These are phyloP conservation scores for Sporothrix curviconia DNA, from an alignment of 2,329 filamentous ascomycete species.

Conservation along the genomic window DNA sequence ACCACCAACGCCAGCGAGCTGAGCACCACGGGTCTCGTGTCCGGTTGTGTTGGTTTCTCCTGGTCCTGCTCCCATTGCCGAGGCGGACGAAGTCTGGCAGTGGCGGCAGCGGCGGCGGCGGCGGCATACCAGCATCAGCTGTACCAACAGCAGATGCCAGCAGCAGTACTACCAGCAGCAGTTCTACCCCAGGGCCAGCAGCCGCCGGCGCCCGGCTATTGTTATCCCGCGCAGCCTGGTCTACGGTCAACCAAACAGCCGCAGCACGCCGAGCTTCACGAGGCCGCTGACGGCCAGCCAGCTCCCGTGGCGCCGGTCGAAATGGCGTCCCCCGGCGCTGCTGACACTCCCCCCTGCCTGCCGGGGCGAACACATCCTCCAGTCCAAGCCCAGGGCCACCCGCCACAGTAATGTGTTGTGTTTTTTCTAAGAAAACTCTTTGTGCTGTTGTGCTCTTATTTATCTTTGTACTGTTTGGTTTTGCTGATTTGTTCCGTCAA, in stretches of 20 bases:
- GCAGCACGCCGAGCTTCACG: not conserved
- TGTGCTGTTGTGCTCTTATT: too few relatives aligned
- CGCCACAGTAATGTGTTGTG: too few relatives aligned
- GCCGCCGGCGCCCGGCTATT: not conserved
- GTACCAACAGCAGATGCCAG: not conserved
- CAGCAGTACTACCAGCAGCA: constrained; percentile 10
- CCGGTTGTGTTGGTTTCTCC: not conserved
- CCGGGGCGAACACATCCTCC: not conserved
- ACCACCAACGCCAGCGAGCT: constrained; percentile 19
- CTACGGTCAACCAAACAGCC: too few relatives aligned
- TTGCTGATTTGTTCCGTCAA: too few relatives aligned
- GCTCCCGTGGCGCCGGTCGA: not conserved
- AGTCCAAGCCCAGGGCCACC: not conserved
- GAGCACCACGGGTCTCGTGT: constrained; percentile 14
- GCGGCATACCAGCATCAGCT: not conserved
- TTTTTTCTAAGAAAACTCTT: too few relatives aligned
- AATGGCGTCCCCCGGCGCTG: not conserved
- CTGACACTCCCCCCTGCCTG: not conserved
- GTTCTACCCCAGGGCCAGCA: constrained; percentile 10
- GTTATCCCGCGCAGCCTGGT: not conserved
- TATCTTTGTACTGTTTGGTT: too few relatives aligned
- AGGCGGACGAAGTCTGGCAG: constrained; percentile 21
- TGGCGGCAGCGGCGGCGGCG: too few relatives aligned
- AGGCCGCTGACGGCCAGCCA: not conserved
- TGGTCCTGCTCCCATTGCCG: constrained; percentile 18